Conservation (phyloP, 2,329 filamentous ascomycete species). For the Colletotrichum sp. region DNA sequence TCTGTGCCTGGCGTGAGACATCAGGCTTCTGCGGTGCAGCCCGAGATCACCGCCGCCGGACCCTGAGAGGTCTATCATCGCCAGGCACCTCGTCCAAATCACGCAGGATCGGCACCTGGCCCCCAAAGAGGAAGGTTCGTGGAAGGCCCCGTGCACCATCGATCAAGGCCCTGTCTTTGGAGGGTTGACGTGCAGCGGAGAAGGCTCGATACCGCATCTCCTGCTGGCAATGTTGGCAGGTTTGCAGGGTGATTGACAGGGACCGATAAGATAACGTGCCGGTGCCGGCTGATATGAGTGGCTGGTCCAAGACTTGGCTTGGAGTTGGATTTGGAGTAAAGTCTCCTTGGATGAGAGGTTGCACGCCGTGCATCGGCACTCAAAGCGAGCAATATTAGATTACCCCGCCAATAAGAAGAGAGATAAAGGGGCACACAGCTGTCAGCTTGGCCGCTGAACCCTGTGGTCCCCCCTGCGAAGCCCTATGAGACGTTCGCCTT, state of each 20-base stretch:
- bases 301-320: slow-evolving; percentile 2
- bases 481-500: background rate
- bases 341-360: background rate
- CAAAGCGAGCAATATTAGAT: background rate
- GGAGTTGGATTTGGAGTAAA: background rate
- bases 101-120: slow-evolving; percentile 11
- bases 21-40: background rate
- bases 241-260: slow-evolving; percentile 13
- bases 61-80: background rate
- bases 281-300: slow-evolving; percentile 12
- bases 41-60: background rate
- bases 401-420: slow-evolving; percentile 9
- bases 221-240: background rate
- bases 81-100: background rate
- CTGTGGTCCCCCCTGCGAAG: slow-evolving; percentile 10
- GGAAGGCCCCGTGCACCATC: background rate
- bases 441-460: slow-evolving; percentile 5
- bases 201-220: background rate
- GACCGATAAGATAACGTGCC: slow-evolving; percentile 22
- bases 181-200: slow-evolving; percentile 16
- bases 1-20: slow-evolving; percentile 13
- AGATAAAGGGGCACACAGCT: slow-evolving; percentile 10
- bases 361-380: slow-evolving; percentile 13
- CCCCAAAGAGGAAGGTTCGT: slow-evolving; percentile 20
- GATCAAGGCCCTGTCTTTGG: background rate